Conservation (phyloP, 2,329 filamentous ascomycete species). For the Penicillium sp. region DNA sequence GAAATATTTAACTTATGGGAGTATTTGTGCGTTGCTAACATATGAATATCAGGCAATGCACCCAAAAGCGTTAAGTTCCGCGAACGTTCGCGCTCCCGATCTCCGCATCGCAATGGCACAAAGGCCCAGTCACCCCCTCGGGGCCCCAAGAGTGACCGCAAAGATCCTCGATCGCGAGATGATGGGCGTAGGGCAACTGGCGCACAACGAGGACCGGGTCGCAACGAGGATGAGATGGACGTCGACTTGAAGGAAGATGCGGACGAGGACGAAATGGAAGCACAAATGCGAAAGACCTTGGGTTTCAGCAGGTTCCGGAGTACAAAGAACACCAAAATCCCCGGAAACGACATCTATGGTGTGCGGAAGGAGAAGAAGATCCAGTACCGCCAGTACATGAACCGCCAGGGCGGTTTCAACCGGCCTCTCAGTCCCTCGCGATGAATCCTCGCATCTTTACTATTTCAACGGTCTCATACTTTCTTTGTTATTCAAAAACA, state of each 20-base stretch:
- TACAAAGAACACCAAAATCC: slow-evolving; percentile 85
- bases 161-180: slow-evolving; percentile 25
- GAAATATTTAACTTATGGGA: neutral
- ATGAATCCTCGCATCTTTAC: slow-evolving; percentile 19
- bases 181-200: slow-evolving; percentile 28
- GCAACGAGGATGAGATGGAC: slow-evolving; percentile 36
- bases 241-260: slow-evolving; percentile 48
- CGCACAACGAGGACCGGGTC: slow-evolving; percentile 14
- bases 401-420: slow-evolving; percentile 51
- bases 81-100: slow-evolving; percentile 37
- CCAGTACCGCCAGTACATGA: slow-evolving; percentile 95
- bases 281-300: slow-evolving; percentile 80
- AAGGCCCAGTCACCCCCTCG: slow-evolving; percentile 37
- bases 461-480: slow-evolving; percentile 6
- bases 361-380: slow-evolving; percentile 92
- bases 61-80: slow-evolving; percentile 35
- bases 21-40: neutral
- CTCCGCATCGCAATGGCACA: slow-evolving; percentile 37
- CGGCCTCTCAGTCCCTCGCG: slow-evolving; percentile 48
- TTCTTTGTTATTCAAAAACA: slow-evolving; percentile 6
- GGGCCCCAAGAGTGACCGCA: slow-evolving; percentile 34
- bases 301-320: slow-evolving; percentile 82
- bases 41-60: slow-evolving; percentile 23
- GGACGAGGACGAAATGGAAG: slow-evolving; percentile 64
- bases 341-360: slow-evolving; percentile 78